Percentiles rank a stretch among this genome's conserved stretches.
Conservation (phyloP, 1,139 yeast genomes). For the Tardiomyces blankii region DNA sequence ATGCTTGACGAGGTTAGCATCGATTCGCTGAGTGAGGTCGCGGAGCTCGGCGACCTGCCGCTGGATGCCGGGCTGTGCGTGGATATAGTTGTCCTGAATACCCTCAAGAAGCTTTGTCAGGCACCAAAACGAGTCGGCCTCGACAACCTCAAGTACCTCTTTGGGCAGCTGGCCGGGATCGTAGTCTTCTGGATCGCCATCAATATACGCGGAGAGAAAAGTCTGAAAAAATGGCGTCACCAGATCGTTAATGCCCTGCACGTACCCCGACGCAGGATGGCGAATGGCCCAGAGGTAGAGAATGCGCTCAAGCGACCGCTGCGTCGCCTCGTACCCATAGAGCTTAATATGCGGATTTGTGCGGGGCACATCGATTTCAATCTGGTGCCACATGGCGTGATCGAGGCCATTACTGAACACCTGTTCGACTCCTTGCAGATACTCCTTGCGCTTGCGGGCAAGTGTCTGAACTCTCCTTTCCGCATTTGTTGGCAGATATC, state of each 20-base stretch:
- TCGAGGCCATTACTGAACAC: conserved; percentile 54
- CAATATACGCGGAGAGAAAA: conserved; percentile 57
- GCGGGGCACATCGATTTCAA: conserved; percentile 88
- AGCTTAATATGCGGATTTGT: conserved; percentile 79
- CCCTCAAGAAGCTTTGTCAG: conserved; percentile 81
- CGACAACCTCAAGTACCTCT: conserved; percentile 48
- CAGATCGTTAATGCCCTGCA: conserved; percentile 95
- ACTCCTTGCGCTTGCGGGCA: conserved; percentile 76
- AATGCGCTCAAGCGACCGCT: conserved; percentile 64
- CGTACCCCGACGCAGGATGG: conserved; percentile 97
- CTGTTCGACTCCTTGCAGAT: conserved; percentile 55
- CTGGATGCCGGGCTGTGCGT: conserved; percentile 95
- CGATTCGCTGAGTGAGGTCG: conserved; percentile 72
- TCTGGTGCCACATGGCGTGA: conserved; percentile 88
- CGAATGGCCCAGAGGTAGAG: conserved; percentile 92
- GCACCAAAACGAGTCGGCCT: conserved; percentile 98
- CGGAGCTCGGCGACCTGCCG: conserved; percentile 78
- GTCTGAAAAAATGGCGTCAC: conserved; percentile 92
- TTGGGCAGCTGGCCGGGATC: conserved; percentile 57
- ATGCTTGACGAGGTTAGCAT: conserved; percentile 59
- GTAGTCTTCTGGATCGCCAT: conserved; percentile 37
- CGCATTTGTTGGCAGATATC: conserved; percentile 80
- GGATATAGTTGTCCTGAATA: conserved; percentile 92
- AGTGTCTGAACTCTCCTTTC: conserved; percentile 62
- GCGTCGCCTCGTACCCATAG: conserved; percentile 61